phyloP scores from a whole-genome alignment of 768 basidiomycete genomes.

The Hydnomerulius pinastri region DNA sequence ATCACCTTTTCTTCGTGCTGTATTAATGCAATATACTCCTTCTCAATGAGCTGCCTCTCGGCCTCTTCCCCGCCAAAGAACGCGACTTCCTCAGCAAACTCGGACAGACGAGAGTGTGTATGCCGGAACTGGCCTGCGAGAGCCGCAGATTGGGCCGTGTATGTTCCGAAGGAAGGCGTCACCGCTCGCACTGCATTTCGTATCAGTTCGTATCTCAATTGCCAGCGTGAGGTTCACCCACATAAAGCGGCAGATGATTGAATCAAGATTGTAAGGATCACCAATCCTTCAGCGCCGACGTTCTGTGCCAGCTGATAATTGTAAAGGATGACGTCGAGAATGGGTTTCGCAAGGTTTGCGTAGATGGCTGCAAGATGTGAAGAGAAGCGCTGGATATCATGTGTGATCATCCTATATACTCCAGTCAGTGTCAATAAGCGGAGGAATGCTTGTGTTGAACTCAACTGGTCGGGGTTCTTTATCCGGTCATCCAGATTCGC shows the following conservation, averaged over 20 bases:
- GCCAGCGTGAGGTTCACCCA: constrained; percentile 41
- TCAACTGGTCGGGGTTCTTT: constrained; percentile 90
- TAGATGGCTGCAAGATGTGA: constrained; percentile 91
- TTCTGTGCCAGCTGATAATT: constrained; percentile 94
- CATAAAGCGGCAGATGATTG: constrained; percentile 81
- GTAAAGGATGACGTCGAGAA: constrained; percentile 90
- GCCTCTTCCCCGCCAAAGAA: constrained; percentile 87
- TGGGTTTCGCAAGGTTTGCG: constrained; percentile 90
- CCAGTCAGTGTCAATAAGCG: constrained; percentile 11
- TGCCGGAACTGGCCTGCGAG: constrained; percentile 89
- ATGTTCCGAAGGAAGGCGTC: constrained; percentile 91
- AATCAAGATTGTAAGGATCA: constrained; percentile 80
- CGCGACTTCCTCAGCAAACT: constrained; percentile 87
- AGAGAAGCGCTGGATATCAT: constrained; percentile 94
- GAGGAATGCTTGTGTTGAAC: constrained; percentile 15
- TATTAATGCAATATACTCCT: constrained; percentile 82
- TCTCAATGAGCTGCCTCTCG: constrained; percentile 89
- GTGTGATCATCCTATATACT: constrained; percentile 79
- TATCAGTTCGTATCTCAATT: constrained; percentile 1
- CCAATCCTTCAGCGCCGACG: constrained; percentile 90
- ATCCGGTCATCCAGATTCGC: constrained; percentile 95
- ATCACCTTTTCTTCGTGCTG: constrained; percentile 85
- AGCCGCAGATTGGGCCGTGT: constrained; percentile 85
- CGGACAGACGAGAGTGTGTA: constrained; percentile 87
- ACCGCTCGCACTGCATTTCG: constrained; percentile 70